Evolutionary conservation across 169 alveolate species (phyloP).

Genomic region (Cyclospora cayetanensis): DNA sequence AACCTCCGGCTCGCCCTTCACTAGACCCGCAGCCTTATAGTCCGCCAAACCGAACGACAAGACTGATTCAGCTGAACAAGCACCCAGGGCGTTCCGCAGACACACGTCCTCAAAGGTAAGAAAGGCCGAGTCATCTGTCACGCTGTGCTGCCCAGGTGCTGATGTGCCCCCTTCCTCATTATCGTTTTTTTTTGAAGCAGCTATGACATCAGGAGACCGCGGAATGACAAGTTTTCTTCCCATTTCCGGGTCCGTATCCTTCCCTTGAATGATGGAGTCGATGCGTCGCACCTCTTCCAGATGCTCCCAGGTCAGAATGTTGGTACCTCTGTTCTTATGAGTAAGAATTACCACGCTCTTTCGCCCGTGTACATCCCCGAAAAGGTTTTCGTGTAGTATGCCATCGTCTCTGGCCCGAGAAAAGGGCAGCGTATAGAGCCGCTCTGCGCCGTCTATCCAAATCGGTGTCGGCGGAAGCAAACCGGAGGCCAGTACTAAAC

Average conservation of each 20-base stretch:
- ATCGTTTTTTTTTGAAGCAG: neutral
- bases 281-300: conserved; percentile 77
- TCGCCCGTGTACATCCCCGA: conserved; percentile 77
- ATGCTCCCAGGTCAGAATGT: conserved; percentile 81
- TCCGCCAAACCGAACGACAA: conserved; percentile 76
- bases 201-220: conserved; percentile 65
- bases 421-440: conserved; percentile 79
- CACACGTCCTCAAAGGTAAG: conserved; percentile 80
- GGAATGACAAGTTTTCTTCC: conserved; percentile 78
- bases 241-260: conserved; percentile 79
- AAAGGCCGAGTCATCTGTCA: conserved; percentile 71
- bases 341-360: conserved; percentile 76
- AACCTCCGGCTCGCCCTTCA: conserved; percentile 77
- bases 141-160: conserved; percentile 53
- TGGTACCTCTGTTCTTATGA: conserved; percentile 75
- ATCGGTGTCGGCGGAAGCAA: conserved; percentile 78
- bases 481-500: conserved; percentile 70
- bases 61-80: conserved; percentile 76
- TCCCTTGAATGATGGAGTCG: conserved; percentile 81
- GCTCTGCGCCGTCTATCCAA: conserved; percentile 82
- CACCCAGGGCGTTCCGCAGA: conserved; percentile 77
- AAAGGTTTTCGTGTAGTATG: conserved; percentile 70
- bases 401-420: conserved; percentile 81
- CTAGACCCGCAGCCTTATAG: conserved; percentile 72
- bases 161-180: neutral